These are phyloP conservation scores for Lasiodiplodia hormozganensis DNA, from an alignment of 2,329 filamentous ascomycete genomes.

Conservation along the genomic window DNA sequence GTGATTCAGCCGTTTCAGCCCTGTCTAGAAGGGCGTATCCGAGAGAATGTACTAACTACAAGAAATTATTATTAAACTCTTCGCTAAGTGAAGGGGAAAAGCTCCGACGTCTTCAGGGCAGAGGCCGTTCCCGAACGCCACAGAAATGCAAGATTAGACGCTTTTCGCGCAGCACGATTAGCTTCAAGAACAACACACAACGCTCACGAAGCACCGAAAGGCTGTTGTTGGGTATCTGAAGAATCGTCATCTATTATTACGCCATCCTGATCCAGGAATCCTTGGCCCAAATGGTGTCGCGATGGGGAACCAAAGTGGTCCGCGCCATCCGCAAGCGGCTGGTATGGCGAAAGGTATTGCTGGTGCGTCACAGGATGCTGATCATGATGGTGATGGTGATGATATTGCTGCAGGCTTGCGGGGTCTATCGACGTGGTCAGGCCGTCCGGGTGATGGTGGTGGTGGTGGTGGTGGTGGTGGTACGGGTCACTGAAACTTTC, in stretches of 20 bases:
- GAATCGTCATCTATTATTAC: constrained; percentile 12
- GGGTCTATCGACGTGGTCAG: constrained; percentile 13
- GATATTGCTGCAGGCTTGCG: constrained; percentile 1
- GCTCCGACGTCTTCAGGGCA: neutral
- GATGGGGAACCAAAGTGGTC: neutral
- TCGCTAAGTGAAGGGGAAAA: neutral
- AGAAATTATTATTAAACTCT: neutral
- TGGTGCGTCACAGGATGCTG: constrained; percentile 1
- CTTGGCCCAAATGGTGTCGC: neutral
- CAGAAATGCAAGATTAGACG: neutral
- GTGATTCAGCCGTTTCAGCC: neutral
- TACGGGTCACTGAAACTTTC: neutral
- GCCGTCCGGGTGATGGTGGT: neutral
- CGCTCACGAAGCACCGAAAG: constrained; percentile 10
- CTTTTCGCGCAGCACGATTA: neutral
- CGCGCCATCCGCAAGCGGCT: neutral
- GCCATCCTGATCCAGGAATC: neutral
- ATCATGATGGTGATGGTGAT: neutral
- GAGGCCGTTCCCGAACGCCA: neutral
- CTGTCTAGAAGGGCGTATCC: neutral
- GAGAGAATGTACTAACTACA: neutral
- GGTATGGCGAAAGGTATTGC: constrained; percentile 14
- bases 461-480: neutral
- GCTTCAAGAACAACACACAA: neutral
- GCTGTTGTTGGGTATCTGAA: constrained; percentile 19